Conservation (phyloP, 768 basidiomycete species). For the Tulasnella sp. region DNA sequence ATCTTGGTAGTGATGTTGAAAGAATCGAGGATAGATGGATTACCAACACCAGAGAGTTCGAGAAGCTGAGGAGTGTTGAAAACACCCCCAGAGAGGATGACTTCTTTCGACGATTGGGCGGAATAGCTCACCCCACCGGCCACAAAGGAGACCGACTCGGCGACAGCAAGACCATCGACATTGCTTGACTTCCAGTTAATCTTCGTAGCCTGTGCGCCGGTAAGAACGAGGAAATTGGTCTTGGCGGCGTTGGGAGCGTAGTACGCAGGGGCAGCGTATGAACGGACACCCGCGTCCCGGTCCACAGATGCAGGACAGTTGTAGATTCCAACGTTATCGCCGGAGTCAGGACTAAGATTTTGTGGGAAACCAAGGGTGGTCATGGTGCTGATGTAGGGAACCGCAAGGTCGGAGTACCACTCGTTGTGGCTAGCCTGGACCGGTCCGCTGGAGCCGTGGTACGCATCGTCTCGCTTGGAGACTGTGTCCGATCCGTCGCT, state of each 20-base stretch:
- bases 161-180: constrained; percentile 37
- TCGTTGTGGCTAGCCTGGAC: constrained; percentile 32
- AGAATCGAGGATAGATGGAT: constrained; percentile 51
- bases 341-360: constrained; percentile 18
- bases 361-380: background rate
- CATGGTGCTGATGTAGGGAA: constrained; percentile 23
- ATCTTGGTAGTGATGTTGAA: constrained; percentile 56
- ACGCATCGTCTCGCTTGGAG: background rate
- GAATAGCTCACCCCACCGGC: constrained; percentile 42
- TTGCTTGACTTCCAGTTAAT: constrained; percentile 4
- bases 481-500: constrained; percentile 20
- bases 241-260: background rate
- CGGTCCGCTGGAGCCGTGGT: constrained; percentile 27
- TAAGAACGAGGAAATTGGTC: constrained; percentile 22
- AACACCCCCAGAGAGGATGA: constrained; percentile 50
- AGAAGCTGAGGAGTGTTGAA: constrained; percentile 57
- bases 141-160: constrained; percentile 55
- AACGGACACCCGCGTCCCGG: constrained; percentile 12
- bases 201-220: constrained; percentile 1
- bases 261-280: constrained; percentile 25
- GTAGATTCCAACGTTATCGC: constrained; percentile 35
- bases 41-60: constrained; percentile 72
- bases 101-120: constrained; percentile 54
- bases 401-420: constrained; percentile 32
- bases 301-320: constrained; percentile 26